A percentile compares a stretch with the other conserved stretches of the same genome.
Conservation (phyloP, 495 filamentous ascomycete genomes). For the Geoglossum glabrum region DNA sequence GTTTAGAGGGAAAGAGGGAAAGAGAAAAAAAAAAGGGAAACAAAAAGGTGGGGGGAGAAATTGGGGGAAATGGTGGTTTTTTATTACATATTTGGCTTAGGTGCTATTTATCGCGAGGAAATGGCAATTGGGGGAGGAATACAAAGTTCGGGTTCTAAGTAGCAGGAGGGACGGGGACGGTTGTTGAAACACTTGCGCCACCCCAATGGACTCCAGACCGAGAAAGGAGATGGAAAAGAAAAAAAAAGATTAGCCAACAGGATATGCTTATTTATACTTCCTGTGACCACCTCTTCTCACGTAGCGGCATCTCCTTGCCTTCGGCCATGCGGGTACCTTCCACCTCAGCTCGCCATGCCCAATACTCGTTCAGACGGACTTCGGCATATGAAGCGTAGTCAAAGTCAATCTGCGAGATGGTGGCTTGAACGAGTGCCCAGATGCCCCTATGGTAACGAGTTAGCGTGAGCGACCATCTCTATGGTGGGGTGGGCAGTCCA, state of each 20-base stretch:
- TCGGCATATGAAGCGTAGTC: slow-evolving; percentile 91
- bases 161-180: neutral
- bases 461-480: too few species aligned
- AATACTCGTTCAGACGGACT: slow-evolving; percentile 75
- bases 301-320: slow-evolving; percentile 42
- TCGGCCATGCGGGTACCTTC: slow-evolving; percentile 36
- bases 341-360: slow-evolving; percentile 67
- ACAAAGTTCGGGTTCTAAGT: neutral
- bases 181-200: slow-evolving; percentile 20
- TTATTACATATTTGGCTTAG: too few species aligned
- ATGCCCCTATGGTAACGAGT: slow-evolving; percentile 48
- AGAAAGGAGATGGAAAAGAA: slow-evolving; percentile 48
- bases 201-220: slow-evolving; percentile 37
- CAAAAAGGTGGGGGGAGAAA: neutral
- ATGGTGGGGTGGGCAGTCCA: slow-evolving; percentile 8
- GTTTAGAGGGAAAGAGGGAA: too few species aligned
- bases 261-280: slow-evolving; percentile 31
- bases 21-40: neutral
- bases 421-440: slow-evolving; percentile 91
- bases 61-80: too few species aligned
- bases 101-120: too few species aligned
- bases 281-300: slow-evolving; percentile 73
- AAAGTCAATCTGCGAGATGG: slow-evolving; percentile 90
- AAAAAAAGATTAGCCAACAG: slow-evolving; percentile 49
- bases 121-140: neutral